phyloP scores from a whole-genome alignment of 352 stramenopile genomes.

The Phytopythium ostracodes region DNA sequence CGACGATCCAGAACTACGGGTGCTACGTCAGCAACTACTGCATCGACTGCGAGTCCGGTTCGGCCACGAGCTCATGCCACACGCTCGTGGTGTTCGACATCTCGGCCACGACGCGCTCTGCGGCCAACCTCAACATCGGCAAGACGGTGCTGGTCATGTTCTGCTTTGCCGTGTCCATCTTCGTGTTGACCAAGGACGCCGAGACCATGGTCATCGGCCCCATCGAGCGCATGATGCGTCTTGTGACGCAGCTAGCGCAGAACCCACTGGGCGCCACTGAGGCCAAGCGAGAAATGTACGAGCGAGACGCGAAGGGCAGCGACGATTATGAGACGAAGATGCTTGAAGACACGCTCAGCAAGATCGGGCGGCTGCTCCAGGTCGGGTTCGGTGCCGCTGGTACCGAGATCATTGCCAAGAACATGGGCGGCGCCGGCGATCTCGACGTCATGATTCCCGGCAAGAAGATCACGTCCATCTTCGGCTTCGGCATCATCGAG shows the following conservation, averaged over 20 bases:
- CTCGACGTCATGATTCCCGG: conserved; percentile 97
- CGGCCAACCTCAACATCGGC: conserved; percentile 65
- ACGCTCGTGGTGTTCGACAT: conserved; percentile 80
- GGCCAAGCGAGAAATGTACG: conserved; percentile 68
- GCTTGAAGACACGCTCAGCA: conserved; percentile 93
- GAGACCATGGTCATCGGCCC: conserved; percentile 94
- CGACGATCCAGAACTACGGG: conserved; percentile 53
- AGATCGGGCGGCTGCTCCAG: conserved; percentile 93
- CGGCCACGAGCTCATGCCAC: conserved; percentile 45
- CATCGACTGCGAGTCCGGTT: conserved; percentile 36
- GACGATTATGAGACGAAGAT: conserved; percentile 96
- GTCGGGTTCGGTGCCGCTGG: conserved; percentile 97
- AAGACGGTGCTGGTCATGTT: conserved; percentile 91
- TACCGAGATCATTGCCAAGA: conserved; percentile 97
- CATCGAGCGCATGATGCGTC: conserved; percentile 95
- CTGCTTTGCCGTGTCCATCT: conserved; percentile 87
- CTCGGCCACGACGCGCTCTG: conserved; percentile 27
- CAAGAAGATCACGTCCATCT: conserved; percentile 96
- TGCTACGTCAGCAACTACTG: conserved; percentile 69
- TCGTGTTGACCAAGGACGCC: conserved; percentile 92
- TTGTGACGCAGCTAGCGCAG: conserved; percentile 64
- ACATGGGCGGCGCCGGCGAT: conserved; percentile 90
- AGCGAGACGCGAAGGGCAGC: conserved; percentile 52
- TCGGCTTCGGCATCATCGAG: conserved; percentile 96
- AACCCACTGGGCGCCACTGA: conserved; percentile 72